These are phyloP conservation scores for Ceratorhiza oryzae-sativae DNA, from an alignment of 1,284 basidiomycete species.

Conservation along the genomic window DNA sequence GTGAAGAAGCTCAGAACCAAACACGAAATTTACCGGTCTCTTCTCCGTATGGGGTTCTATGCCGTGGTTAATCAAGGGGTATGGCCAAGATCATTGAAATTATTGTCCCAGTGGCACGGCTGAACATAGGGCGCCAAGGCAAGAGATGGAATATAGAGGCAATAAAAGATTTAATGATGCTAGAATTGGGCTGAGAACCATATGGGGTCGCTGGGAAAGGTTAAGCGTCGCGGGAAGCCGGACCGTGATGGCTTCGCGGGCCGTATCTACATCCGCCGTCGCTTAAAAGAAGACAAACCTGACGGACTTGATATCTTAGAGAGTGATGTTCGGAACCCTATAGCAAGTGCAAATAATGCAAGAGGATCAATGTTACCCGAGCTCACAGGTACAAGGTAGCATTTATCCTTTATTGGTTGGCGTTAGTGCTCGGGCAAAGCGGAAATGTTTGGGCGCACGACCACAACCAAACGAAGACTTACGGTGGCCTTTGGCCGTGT, in stretches of 20 bases:
- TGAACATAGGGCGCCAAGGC: conserved; percentile 28
- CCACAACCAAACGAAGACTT: too few species aligned
- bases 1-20: conserved; percentile 21
- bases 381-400: too few species aligned
- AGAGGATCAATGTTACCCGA: too few species aligned
- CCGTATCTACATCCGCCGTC: background rate
- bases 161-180: conserved; percentile 5
- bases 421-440: too few species aligned
- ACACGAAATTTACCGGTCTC: background rate
- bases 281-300: conserved; percentile 6
- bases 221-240: conserved; percentile 5
- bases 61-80: conserved; percentile 19
- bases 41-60: conserved; percentile 32
- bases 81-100: conserved; percentile 6
- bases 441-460: too few species aligned
- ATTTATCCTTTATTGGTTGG: too few species aligned
- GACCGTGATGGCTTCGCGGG: conserved; percentile 12
- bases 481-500: too few species aligned
- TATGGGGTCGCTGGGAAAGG: background rate
- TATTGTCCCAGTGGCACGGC: background rate
- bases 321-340: background rate
- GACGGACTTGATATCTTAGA: background rate
- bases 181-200: background rate
- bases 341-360: background rate
- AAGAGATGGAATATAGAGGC: background rate